Conservation (phyloP, 1,139 yeast genomes). For the Pichia sp. region DNA sequence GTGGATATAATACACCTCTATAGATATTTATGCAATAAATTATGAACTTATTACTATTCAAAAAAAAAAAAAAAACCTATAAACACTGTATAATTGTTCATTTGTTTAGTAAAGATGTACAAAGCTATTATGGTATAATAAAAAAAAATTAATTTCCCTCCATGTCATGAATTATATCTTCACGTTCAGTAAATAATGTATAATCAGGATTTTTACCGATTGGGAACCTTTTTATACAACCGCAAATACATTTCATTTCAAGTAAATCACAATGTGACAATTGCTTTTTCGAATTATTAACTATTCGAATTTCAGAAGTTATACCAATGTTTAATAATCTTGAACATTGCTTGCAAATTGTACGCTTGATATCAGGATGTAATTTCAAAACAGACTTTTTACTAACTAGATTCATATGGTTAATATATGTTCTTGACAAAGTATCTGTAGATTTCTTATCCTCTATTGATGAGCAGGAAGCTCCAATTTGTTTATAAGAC, state of each 20-base stretch:
- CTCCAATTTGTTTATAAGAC: constrained; percentile 7
- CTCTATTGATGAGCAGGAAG: not conserved
- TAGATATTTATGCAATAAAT: too few species aligned
- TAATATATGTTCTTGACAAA: constrained; percentile 45
- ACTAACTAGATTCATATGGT: constrained; percentile 46
- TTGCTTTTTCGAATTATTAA: constrained; percentile 27
- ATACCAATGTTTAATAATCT: constrained; percentile 44
- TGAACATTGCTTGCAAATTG: constrained; percentile 55
- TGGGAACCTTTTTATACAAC: constrained; percentile 34
- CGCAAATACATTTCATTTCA: constrained; percentile 34
- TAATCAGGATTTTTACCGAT: constrained; percentile 33
- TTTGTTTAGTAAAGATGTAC: too few species aligned
- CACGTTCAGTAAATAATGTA: constrained; percentile 28
- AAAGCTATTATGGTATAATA: too few species aligned
- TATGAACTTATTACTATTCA: too few species aligned
- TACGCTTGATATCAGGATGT: constrained; percentile 56
- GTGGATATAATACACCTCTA: not conserved
- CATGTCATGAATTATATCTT: constrained; percentile 12
- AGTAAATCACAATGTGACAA: constrained; percentile 29
- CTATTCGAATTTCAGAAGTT: constrained; percentile 31
- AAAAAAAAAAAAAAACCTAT: too few species aligned
- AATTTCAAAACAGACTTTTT: constrained; percentile 58
- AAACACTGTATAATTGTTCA: too few species aligned
- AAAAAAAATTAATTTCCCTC: too few species aligned
- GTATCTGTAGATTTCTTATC: constrained; percentile 23